Evolutionary conservation across 2,329 filamentous ascomycete species (phyloP).

Genomic region (Periconia macrospinosa): DNA sequence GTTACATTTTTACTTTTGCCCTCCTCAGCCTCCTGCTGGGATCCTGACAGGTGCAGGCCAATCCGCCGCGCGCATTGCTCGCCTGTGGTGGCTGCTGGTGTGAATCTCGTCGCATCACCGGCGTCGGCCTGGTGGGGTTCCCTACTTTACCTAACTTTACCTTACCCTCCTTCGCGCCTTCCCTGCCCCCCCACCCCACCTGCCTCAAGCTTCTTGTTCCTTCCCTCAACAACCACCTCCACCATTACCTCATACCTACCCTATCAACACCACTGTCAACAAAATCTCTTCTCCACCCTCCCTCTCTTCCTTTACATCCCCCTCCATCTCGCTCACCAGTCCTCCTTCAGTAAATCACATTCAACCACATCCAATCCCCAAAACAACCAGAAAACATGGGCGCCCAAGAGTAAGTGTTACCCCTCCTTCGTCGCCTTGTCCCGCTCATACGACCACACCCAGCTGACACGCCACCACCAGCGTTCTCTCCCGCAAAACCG

Average conservation of each 20-base stretch:
- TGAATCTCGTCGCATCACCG: conserved; percentile 1
- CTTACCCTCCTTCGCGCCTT: too few relatives aligned
- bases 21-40: too few relatives aligned
- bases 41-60: too few relatives aligned
- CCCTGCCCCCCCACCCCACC: too few relatives aligned
- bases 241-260: conserved; percentile 14
- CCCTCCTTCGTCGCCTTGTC: neutral
- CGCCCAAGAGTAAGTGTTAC: conserved; percentile 19
- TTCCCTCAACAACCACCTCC: neutral
- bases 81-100: conserved; percentile 3
- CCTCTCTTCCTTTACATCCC: neutral
- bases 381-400: conserved; percentile 18
- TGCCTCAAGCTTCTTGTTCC: too few relatives aligned
- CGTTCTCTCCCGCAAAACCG: conserved; percentile 62
- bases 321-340: neutral
- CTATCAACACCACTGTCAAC: neutral
- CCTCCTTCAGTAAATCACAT: neutral
- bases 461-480: conserved; percentile 6
- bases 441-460: neutral
- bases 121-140: too few relatives aligned
- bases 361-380: neutral
- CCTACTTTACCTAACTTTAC: too few relatives aligned
- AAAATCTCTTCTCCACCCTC: neutral
- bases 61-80: neutral
- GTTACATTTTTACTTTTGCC: too few relatives aligned